phyloP scores from a whole-genome alignment of 306 rosid species.

The Dalbergia cultrata region DNA sequence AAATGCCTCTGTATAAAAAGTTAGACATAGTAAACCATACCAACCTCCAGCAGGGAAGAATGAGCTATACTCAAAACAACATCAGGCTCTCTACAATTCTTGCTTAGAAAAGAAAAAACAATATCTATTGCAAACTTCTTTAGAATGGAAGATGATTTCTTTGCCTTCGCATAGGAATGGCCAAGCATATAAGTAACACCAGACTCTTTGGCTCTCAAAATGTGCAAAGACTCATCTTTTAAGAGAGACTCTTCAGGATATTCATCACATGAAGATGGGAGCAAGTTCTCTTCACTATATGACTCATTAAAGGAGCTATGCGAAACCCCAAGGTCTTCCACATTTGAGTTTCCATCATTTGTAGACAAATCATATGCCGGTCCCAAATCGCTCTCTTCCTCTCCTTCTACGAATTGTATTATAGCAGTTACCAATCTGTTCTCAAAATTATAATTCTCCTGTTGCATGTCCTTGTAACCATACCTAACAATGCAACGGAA shows the following conservation, averaged over 20 bases:
- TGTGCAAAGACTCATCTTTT: constrained; percentile 60
- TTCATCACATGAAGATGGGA: constrained; percentile 40
- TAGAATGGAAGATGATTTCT: constrained; percentile 63
- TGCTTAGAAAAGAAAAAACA: constrained; percentile 62
- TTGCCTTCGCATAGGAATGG: constrained; percentile 72
- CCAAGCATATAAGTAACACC: constrained; percentile 75
- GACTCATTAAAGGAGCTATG: constrained; percentile 21
- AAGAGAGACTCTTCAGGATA: constrained; percentile 32
- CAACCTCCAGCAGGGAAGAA: constrained; percentile 71
- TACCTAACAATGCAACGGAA: constrained; percentile 70
- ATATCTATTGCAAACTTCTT: constrained; percentile 68
- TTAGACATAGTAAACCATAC: constrained; percentile 74
- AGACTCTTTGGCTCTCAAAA: constrained; percentile 70
- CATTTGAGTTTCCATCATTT: constrained; percentile 37
- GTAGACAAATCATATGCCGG: constrained; percentile 28
- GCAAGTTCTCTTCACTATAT: constrained; percentile 39
- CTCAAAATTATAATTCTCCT: constrained; percentile 66
- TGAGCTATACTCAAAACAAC: constrained; percentile 65
- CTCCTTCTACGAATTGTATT: constrained; percentile 67
- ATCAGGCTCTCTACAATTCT: constrained; percentile 69
- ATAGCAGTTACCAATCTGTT: constrained; percentile 57
- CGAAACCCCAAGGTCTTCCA: constrained; percentile 40
- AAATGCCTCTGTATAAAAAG: neutral
- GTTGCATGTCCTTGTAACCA: constrained; percentile 75
- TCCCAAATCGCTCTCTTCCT: constrained; percentile 36